These are phyloP conservation scores for Phyllostachys edulis DNA, from an alignment of 176 grass and related monocot genomes.

Conservation along the genomic window DNA sequence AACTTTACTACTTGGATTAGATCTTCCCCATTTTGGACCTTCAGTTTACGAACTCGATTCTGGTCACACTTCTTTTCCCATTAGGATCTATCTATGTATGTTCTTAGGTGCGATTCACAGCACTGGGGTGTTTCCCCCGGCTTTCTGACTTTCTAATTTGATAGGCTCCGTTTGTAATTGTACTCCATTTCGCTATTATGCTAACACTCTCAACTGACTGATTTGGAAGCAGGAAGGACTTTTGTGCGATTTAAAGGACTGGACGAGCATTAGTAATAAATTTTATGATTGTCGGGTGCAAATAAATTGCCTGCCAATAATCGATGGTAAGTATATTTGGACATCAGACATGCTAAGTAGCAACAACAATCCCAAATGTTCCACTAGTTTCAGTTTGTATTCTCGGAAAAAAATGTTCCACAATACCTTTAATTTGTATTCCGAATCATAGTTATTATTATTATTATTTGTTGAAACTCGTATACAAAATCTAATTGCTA, in stretches of 20 bases:
- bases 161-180: neutral
- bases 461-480: no score
- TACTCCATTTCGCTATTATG: neutral
- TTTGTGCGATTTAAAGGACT: no score
- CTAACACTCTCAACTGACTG: neutral
- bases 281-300: neutral
- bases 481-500: no score
- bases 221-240: neutral
- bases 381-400: neutral
- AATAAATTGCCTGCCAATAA: neutral
- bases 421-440: no score
- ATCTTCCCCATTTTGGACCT: neutral
- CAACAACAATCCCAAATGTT: neutral
- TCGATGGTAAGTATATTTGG: neutral
- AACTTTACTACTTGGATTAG: no score
- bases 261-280: neutral
- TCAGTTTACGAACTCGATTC: conserved; percentile 21
- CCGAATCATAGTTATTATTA: no score
- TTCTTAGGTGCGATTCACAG: neutral
- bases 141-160: neutral
- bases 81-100: neutral
- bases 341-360: neutral
- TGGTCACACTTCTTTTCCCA: neutral
- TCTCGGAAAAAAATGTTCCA: no score
- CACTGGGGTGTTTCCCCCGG: neutral